Percentiles rank a stretch among this genome's conserved stretches.
These are phyloP conservation scores for Tinospora cordifolia DNA, from an alignment of 164 flowering plant species.

Conservation along the genomic window DNA sequence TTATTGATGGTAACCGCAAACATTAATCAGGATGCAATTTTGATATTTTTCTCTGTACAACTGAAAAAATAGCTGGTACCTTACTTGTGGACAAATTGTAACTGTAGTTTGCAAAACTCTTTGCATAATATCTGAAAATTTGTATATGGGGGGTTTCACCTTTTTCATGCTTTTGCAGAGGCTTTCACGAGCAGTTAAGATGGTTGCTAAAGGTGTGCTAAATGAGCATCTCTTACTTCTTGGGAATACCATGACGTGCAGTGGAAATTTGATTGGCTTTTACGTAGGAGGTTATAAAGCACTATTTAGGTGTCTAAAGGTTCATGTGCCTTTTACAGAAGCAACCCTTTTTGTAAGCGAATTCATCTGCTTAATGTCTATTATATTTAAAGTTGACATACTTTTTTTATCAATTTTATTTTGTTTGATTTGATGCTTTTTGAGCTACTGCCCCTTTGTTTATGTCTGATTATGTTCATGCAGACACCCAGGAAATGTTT, in stretches of 20 bases:
- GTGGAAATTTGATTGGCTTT: slow-evolving; percentile 80
- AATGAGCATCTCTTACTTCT: slow-evolving; percentile 78
- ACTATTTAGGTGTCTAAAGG: slow-evolving; percentile 48
- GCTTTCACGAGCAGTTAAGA: slow-evolving; percentile 59
- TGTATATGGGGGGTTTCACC: background rate
- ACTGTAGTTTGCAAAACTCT: background rate
- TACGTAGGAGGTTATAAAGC: slow-evolving; percentile 77
- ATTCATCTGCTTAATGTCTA: background rate
- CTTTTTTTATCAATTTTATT: background rate
- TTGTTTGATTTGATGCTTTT: background rate
- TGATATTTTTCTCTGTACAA: background rate
- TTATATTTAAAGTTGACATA: background rate
- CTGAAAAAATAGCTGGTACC: background rate
- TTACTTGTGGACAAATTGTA: background rate
- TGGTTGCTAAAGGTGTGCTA: slow-evolving; percentile 81
- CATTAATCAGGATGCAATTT: background rate
- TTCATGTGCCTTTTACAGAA: slow-evolving; percentile 87
- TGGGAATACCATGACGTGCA: slow-evolving; percentile 80
- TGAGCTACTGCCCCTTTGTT: background rate
- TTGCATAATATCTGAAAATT: background rate
- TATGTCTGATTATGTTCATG: background rate
- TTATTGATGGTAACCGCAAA: background rate
- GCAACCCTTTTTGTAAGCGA: slow-evolving; percentile 80
- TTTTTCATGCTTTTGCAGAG: slow-evolving; percentile 44
- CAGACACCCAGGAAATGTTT: slow-evolving; percentile 86